Evolutionary conservation across 2,329 filamentous ascomycete species (phyloP), one percentile per base, ranked within the genome.

Genomic region (Diplodia corticola): DNA sequence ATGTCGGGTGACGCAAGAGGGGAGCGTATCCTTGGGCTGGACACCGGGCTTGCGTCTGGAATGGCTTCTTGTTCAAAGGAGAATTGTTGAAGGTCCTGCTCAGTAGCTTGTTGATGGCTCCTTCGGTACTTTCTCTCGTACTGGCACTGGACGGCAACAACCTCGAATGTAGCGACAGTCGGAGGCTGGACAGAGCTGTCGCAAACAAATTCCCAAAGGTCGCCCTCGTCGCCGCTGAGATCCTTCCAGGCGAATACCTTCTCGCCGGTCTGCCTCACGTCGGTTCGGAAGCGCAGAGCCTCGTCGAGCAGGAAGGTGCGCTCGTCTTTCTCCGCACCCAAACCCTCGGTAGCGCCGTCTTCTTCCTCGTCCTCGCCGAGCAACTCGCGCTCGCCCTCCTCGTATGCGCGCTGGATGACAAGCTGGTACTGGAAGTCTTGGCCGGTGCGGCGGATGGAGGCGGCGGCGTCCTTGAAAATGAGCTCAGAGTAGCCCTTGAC

Each of bases 401-500:
- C 95, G 83, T 96, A 99, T 67, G 94, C 94, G 68, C 95, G 88
- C 78, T 99, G 95, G 49, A 98, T 87, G 48, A 98, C 94, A 13
- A 99, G 91, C 78, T 99, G 95, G 77, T 98, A 99, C 74, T 99
- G 93, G 74, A 91, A 97, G 64, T 98, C 93, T 77, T 97, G 93
- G 22, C 91, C 93, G 17, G 95, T 98, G 69, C 92, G 89, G 70
- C 96, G 90, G 74, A 99, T 96, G 69, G 90, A 92, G 63, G 94
- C 92, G 54, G 92, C 91, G 46, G 93, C 91, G 88, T 99, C 95
- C 79, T 95, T 97, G 85, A 97, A 99, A 80, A 99, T 96, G 76
- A 98, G 92, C 80, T 99, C 95, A 1, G 94, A 97, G 78, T 97
- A 98, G 70, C 95, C 95, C 79, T 99, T 99, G 66, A 94, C 93